Base-by-base conservation (phyloP, 2,329 filamentous ascomycete species). In the Xylariomycetidae sp. region DNA sequence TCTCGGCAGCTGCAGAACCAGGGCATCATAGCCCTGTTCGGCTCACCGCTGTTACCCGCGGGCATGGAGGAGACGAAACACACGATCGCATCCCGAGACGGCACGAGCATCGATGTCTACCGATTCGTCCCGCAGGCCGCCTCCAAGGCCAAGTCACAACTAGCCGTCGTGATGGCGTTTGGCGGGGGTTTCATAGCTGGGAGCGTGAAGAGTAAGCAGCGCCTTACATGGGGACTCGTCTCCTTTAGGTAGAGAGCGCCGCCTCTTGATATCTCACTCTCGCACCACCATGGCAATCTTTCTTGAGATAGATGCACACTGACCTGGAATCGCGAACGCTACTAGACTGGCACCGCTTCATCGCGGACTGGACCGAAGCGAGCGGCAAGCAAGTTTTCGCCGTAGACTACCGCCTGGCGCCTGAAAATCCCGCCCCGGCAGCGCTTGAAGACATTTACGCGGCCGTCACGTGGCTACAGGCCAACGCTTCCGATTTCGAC, bases 331-430 rank as follows among this genome's bases (percentile, higher is more conserved):
- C n/a, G n/a, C n/a, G n/a, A n/a, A n/a, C n/a, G n/a, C n/a, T n/a
- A n/a, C n/a, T n/a, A n/a, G n/a, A n/a, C n/a, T n/a, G n/a, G n/a
- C n/a, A n/a, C n/a, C n/a, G n/a, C n/a, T n/a, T n/a, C n/a, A n/a
- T n/a, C n/a, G n/a, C n/a, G n/a, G n/a, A n/a, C n/a, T n/a, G n/a
- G n/a, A n/a, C n/a, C n/a, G n/a, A n/a, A n/a, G 25, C 13, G 15
- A 45, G 33, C 15, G 29, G 25, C 3, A 32, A 41, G 4, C 49
- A 50, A 22, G 36, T 51, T 15, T 53, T 53, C 33, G 45, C 66
- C 36, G 62, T 70, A 4, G 62, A 67, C 29, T 73, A 73, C 42
- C 55, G 69, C 1, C 56, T 73, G 6, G 67, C 64, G 3, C 69
- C 69, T 1, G 69, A 73, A 37, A 51, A 69, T 37, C 57, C 56